phyloP scores from a whole-genome alignment of 108 stramenopile species.

The Fistulifera pelliculosa region DNA sequence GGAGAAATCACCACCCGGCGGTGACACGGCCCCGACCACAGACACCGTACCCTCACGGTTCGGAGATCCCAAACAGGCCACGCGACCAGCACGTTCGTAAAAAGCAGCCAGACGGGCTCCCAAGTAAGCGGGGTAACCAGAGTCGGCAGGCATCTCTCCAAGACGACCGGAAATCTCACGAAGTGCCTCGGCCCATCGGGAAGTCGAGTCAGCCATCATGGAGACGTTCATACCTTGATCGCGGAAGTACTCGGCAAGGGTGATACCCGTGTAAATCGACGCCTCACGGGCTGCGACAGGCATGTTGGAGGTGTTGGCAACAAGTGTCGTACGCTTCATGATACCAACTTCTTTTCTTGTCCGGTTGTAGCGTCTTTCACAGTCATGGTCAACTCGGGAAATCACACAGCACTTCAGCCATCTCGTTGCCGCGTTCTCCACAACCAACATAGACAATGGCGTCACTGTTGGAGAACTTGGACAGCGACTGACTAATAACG shows the following conservation, averaged over 20 bases:
- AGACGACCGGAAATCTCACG: slow-evolving; percentile 99
- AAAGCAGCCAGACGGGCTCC: slow-evolving; percentile 99
- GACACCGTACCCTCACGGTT: slow-evolving; percentile 97
- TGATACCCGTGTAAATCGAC: slow-evolving; percentile 99
- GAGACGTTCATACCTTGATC: slow-evolving; percentile 99
- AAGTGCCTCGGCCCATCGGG: slow-evolving; percentile 99
- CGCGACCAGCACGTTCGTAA: slow-evolving; percentile 99
- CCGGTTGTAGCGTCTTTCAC: slow-evolving; percentile 76
- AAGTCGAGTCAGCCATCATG: slow-evolving; percentile 99
- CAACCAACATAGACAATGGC: slow-evolving; percentile 93
- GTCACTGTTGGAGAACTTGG: slow-evolving; percentile 98
- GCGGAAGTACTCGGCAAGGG: slow-evolving; percentile 96
- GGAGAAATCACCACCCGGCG: slow-evolving; percentile 99
- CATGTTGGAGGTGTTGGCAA: slow-evolving; percentile 99
- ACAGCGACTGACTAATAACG: slow-evolving; percentile 96
- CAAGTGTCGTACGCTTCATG: slow-evolving; percentile 99
- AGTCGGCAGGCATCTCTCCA: slow-evolving; percentile 99
- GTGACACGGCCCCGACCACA: slow-evolving; percentile 98
- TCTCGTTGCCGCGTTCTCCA: slow-evolving; percentile 98
- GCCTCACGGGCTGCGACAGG: slow-evolving; percentile 99
- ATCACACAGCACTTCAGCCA: slow-evolving; percentile 99
- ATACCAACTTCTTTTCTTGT: slow-evolving; percentile 93
- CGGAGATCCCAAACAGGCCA: slow-evolving; percentile 94
- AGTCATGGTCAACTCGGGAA: slow-evolving; percentile 99
- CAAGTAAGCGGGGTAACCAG: slow-evolving; percentile 99